phyloP scores from a whole-genome alignment of 2,329 filamentous ascomycete species.

The Venturia aucupariae region DNA sequence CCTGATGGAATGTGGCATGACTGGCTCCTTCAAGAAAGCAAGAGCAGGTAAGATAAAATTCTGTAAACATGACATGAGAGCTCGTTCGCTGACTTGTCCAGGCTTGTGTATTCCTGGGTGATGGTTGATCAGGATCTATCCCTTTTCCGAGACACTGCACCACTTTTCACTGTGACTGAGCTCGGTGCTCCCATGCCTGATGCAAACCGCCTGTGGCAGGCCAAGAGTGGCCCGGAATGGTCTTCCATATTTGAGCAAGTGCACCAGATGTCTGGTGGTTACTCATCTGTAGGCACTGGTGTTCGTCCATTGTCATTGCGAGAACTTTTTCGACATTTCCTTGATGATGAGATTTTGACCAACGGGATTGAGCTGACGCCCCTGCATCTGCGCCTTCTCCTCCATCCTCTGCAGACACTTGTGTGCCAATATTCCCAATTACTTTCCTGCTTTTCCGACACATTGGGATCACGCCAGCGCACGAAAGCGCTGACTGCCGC shows the following conservation, averaged over 20 bases:
- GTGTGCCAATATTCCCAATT: slow-evolving; percentile 57
- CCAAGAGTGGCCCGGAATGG: slow-evolving; percentile 51
- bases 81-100: slow-evolving; percentile 25
- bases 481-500: slow-evolving; percentile 47
- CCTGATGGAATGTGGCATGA: slow-evolving; percentile 41
- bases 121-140: slow-evolving; percentile 65
- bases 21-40: slow-evolving; percentile 57
- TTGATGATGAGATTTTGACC: slow-evolving; percentile 51
- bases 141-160: slow-evolving; percentile 54
- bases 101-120: slow-evolving; percentile 65
- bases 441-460: slow-evolving; percentile 53
- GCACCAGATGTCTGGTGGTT: slow-evolving; percentile 45
- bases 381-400: slow-evolving; percentile 54
- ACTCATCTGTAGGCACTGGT: slow-evolving; percentile 44
- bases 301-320: slow-evolving; percentile 49
- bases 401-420: slow-evolving; percentile 59
- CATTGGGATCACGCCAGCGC: slow-evolving; percentile 34
- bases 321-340: slow-evolving; percentile 58
- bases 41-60: slow-evolving; percentile 44
- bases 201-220: slow-evolving; percentile 54
- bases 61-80: slow-evolving; percentile 13
- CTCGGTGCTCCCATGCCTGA: slow-evolving; percentile 56
- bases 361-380: slow-evolving; percentile 44
- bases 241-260: slow-evolving; percentile 48
- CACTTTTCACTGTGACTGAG: slow-evolving; percentile 56